Conservation (phyloP, 768 basidiomycete genomes). For the Boletus pseudo-olivaceus region DNA sequence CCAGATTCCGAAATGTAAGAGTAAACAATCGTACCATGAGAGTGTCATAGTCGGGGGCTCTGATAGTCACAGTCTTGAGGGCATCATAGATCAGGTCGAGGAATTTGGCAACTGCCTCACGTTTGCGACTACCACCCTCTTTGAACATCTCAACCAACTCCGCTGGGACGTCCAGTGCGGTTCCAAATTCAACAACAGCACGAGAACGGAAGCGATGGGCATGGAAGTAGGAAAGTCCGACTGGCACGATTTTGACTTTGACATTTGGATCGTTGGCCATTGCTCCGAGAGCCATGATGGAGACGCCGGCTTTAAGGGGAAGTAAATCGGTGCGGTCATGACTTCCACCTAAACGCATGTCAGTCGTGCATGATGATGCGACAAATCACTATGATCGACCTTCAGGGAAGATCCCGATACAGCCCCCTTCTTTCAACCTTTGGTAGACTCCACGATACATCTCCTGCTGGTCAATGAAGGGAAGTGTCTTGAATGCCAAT, state of each 20-base stretch:
- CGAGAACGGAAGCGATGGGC: slow-evolving; percentile 89
- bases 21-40: slow-evolving; percentile 70
- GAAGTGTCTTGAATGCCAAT: slow-evolving; percentile 76
- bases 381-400: slow-evolving; percentile 45
- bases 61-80: slow-evolving; percentile 91
- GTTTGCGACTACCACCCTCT: slow-evolving; percentile 80
- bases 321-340: slow-evolving; percentile 96
- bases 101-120: slow-evolving; percentile 86
- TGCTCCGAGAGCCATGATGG: slow-evolving; percentile 96
- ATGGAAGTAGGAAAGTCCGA: slow-evolving; percentile 73
- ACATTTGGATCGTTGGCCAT: slow-evolving; percentile 89
- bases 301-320: slow-evolving; percentile 95
- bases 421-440: slow-evolving; percentile 77
- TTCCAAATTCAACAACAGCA: slow-evolving; percentile 95
- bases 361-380: neutral
- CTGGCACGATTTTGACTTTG: slow-evolving; percentile 88
- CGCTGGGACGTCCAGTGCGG: slow-evolving; percentile 85
- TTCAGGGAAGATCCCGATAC: slow-evolving; percentile 98
- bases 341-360: slow-evolving; percentile 72
- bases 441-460: slow-evolving; percentile 95
- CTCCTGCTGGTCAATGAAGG: slow-evolving; percentile 88
- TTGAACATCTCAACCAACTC: slow-evolving; percentile 90
- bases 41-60: slow-evolving; percentile 96
- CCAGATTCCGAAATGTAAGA: neutral
- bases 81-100: slow-evolving; percentile 90